Base-by-base conservation (phyloP, 305 asterid genomes). In the Rubia occidens region DNA sequence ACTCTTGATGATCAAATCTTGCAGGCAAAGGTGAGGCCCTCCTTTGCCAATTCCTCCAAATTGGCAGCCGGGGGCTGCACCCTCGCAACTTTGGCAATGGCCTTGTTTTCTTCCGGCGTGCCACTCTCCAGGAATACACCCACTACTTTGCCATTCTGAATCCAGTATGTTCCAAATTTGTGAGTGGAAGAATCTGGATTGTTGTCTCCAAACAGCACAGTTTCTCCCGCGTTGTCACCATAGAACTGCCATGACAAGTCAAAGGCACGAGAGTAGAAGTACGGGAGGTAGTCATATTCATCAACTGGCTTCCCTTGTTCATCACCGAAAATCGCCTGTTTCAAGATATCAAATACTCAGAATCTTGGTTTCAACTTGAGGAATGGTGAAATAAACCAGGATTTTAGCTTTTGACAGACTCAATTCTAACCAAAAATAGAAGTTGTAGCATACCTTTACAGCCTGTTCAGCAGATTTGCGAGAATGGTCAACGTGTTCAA, bases 391-490 rank as follows among this genome's bases (percentile, higher is more conserved):
- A 24, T 72, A 40, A 18, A 43, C 5, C 40, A n/a, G 47, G 60
- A 49, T 15, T 14, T 13, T 14, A 49, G 15, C 55, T 49, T 14
- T 15, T 15, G 55, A 13, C 8, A 4, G 53, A 47, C 15, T 13
- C 1, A 47, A 47, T 13, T 1, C 14, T 63, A 14, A 13, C 29
- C 24, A 6, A 42, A 2, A 44, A 5, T 14, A 18, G 15, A 53
- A 66, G 47, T 6, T 9, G 62, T 35, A n/a, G 42, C 43, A 32
- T 80, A 94, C 99, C 99, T 90, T 94, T 18, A 87, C 97, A 76
- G 99, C 96, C 71, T 94, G 99, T 83, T 94, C 99, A 69, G 99
- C 99, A 72, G 96, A 94, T 82, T 89, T 94, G 72, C 99, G 97
- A 35, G 97, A 83, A 79, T 94, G 99, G 75, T 90, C 99, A 65